phyloP scores from a whole-genome alignment of 805 yeast species.

The Wickerhamomyces chaumierensis region DNA sequence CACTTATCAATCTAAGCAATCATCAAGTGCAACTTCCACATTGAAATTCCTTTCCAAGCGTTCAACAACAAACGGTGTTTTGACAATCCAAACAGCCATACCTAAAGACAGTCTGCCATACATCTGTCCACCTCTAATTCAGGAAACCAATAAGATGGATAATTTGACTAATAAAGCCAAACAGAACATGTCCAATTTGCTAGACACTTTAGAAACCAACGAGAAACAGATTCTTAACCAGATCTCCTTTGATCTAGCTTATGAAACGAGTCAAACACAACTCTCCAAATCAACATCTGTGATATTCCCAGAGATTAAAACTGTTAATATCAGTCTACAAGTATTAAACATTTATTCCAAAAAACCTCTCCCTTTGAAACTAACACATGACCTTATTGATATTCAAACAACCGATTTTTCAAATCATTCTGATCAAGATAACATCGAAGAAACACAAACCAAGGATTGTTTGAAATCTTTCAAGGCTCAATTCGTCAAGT shows the following conservation, averaged over 20 bases:
- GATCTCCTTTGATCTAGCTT: conserved; percentile 8
- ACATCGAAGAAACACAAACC: too few species aligned
- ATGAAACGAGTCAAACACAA: conserved; percentile 12
- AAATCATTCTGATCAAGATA: too few species aligned
- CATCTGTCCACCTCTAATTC: conserved; percentile 24
- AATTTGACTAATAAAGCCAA: conserved; percentile 22
- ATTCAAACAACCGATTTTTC: conserved; percentile 9
- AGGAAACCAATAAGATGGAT: conserved; percentile 24
- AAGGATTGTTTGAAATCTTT: conserved; percentile 13
- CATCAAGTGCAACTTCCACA: too few species aligned
- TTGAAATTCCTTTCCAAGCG: too few species aligned
- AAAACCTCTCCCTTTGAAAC: conserved; percentile 29
- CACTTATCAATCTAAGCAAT: neutral
- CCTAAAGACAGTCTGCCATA: conserved; percentile 27
- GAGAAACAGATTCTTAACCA: conserved; percentile 19
- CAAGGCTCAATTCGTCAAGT: conserved; percentile 14
- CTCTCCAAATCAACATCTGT: conserved; percentile 10
- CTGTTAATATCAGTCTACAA: conserved; percentile 20
- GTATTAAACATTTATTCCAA: conserved; percentile 24
- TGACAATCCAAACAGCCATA: conserved; percentile 18
- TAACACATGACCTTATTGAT: conserved; percentile 25
- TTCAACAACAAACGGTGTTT: conserved; percentile 18
- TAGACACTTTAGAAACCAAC: conserved; percentile 17
- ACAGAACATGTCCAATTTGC: conserved; percentile 23
- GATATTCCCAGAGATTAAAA: conserved; percentile 19